These are phyloP conservation scores for Diddensiella transvaalensis DNA, from an alignment of 805 yeast species.

Conservation along the genomic window DNA sequence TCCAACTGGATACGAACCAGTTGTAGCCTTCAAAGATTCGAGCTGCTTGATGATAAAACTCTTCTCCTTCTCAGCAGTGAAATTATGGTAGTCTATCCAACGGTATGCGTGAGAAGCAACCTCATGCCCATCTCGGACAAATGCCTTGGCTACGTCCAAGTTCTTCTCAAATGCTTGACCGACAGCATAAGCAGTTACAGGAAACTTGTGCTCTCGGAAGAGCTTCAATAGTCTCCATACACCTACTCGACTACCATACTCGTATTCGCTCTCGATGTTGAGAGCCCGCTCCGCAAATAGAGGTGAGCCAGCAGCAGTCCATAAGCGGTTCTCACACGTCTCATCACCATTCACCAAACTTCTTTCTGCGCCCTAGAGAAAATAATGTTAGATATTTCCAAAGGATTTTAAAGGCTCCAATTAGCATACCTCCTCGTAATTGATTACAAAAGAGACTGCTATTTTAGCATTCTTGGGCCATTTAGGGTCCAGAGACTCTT, in stretches of 20 bases:
- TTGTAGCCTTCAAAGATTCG: slow-evolving; percentile 30
- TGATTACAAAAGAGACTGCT: slow-evolving; percentile 34
- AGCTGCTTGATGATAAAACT: slow-evolving; percentile 34
- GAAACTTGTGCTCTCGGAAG: slow-evolving; percentile 34
- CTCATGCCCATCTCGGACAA: slow-evolving; percentile 39
- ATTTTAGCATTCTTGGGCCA: slow-evolving; percentile 37
- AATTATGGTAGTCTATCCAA: slow-evolving; percentile 35
- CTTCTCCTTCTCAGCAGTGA: slow-evolving; percentile 34
- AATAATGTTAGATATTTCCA: no score
- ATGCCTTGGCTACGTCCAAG: slow-evolving; percentile 36
- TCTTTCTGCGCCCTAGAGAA: slow-evolving; percentile 32
- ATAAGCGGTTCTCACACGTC: slow-evolving; percentile 12
- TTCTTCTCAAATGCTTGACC: slow-evolving; percentile 38
- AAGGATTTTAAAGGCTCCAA: no score
- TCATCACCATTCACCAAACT: slow-evolving; percentile 33
- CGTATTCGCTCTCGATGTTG: slow-evolving; percentile 35
- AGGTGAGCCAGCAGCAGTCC: slow-evolving; percentile 12
- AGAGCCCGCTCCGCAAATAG: slow-evolving; percentile 13
- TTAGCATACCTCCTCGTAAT: slow-evolving; percentile 32
- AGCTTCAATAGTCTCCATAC: slow-evolving; percentile 36
- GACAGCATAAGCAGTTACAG: slow-evolving; percentile 38
- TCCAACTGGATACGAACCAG: slow-evolving; percentile 38
- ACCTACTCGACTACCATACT: slow-evolving; percentile 36
- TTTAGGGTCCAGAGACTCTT: slow-evolving; percentile 29
- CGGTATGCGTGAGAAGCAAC: slow-evolving; percentile 39